A percentile compares a stretch with the other conserved stretches of the same genome.
These are phyloP conservation scores for Lachnellula suecica DNA, from an alignment of 2,329 filamentous ascomycete genomes.

Conservation along the genomic window DNA sequence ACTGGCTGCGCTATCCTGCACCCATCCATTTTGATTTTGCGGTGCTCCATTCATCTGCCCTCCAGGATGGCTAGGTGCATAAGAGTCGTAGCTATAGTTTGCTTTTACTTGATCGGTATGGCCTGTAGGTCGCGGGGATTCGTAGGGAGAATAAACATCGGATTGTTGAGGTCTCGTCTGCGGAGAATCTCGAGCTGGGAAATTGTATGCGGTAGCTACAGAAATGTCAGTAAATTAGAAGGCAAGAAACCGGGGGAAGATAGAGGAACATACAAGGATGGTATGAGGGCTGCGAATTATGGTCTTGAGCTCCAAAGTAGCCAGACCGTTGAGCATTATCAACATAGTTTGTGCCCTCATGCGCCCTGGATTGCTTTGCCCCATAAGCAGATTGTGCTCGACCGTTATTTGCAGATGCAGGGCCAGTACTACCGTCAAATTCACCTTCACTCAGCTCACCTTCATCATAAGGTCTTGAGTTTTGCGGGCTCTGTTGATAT, in stretches of 20 bases:
- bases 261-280: constrained; percentile 19
- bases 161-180: constrained; percentile 21
- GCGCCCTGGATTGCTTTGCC: constrained; percentile 30
- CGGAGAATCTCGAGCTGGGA: constrained; percentile 12
- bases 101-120: constrained; percentile 14
- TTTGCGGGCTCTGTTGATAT: constrained; percentile 22
- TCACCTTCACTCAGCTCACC: constrained; percentile 75
- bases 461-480: constrained; percentile 53
- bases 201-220: constrained; percentile 23
- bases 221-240: constrained; percentile 1
- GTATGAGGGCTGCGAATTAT: constrained; percentile 16
- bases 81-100: constrained; percentile 4
- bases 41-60: constrained; percentile 2
- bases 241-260: neutral
- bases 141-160: constrained; percentile 29
- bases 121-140: constrained; percentile 15
- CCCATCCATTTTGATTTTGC: constrained; percentile 10
- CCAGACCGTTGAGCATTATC: constrained; percentile 24
- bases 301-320: constrained; percentile 19
- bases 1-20: constrained; percentile 7
- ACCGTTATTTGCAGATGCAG: constrained; percentile 13
- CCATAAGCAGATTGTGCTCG: constrained; percentile 13
- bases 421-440: constrained; percentile 46
- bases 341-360: constrained; percentile 21
- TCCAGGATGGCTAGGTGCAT: constrained; percentile 6